Evolutionary conservation across 805 yeast species (phyloP), one percentile per base, ranked within the genome.

Genomic region (Jamesozyma rosinii): DNA sequence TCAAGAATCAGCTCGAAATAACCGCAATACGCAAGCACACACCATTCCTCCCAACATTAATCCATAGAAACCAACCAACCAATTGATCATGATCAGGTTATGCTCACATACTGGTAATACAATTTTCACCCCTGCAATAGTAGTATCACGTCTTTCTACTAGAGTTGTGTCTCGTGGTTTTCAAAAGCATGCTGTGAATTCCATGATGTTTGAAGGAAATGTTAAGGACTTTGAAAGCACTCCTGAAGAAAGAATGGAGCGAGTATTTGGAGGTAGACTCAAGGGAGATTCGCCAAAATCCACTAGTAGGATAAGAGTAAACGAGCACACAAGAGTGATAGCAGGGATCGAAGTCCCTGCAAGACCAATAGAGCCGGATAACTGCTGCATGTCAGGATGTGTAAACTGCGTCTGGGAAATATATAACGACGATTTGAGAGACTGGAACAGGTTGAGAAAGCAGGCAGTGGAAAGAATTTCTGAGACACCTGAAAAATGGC

Each of bases 311-410:
- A 48, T 55, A 33, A 37, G 53, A 1, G 39, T 49, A 4, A 48
- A 37, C 18, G n/a, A 51, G 4, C 52, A 42, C 8, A 35, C 40
- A 13, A 46, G 55, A 17, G 15, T 42, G 11, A 61, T 67, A 26
- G 80, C 74, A 0, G 97, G 97, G 0, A 69, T 92, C 0, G 61
- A 58, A 6, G 95, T 90, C 0, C 95, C 96, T 2, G 77, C 75
- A n/a, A 75, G 72, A 57, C 97, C 98, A 0, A 68, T 66, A 4
- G 95, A 86, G 52, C 97, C 97, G 1, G 95, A 89, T 53, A 88
- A 90, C 61, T 90, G 98, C 62, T 90, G 98, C 63, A 88, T 88
- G 95, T 81, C 92, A 45, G 98, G 98, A 1, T 90, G 98, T 63
- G 79, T 86, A 26, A 88, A 90, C 63, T 90, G 98, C 63, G 97